Percentiles rank a stretch among this genome's conserved stretches.
Evolutionary conservation across 306 rosid species (phyloP).

Genomic region (Medicago lupulina): DNA sequence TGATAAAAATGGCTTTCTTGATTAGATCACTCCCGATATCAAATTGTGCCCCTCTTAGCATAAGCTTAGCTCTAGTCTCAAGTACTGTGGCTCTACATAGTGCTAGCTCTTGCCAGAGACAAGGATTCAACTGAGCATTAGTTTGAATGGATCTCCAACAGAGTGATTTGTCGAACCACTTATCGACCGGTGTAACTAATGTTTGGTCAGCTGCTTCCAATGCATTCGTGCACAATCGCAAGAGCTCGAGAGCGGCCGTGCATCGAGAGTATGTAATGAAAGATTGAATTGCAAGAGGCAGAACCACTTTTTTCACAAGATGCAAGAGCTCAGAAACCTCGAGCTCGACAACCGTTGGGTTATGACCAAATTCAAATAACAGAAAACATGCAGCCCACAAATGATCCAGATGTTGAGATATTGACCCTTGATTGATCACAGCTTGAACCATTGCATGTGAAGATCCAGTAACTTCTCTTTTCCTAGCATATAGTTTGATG

Average conservation of each 20-base stretch:
- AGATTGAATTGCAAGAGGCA: slow-evolving; percentile 78
- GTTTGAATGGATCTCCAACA: slow-evolving; percentile 86
- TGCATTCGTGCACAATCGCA: slow-evolving; percentile 76
- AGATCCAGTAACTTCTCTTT: slow-evolving; percentile 63
- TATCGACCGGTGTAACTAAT: slow-evolving; percentile 80
- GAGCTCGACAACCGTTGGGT: slow-evolving; percentile 71
- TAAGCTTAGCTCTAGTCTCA: slow-evolving; percentile 83
- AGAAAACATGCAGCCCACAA: slow-evolving; percentile 89
- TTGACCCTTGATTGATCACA: slow-evolving; percentile 65
- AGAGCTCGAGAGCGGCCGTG: slow-evolving; percentile 75
- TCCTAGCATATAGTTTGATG: slow-evolving; percentile 65
- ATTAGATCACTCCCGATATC: slow-evolving; percentile 83
- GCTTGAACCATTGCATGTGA: slow-evolving; percentile 85
- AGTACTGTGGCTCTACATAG: slow-evolving; percentile 81
- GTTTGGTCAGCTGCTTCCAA: slow-evolving; percentile 88
- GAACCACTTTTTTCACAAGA: slow-evolving; percentile 68
- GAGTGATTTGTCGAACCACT: slow-evolving; percentile 78
- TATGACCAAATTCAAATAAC: slow-evolving; percentile 74
- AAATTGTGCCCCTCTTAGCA: slow-evolving; percentile 91
- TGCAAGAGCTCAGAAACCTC: slow-evolving; percentile 69
- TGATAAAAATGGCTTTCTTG: slow-evolving; percentile 81
- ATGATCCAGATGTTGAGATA: slow-evolving; percentile 69
- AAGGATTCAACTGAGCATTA: slow-evolving; percentile 83
- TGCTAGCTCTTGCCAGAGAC: slow-evolving; percentile 91
- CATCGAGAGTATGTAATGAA: slow-evolving; percentile 85